A percentile compares a stretch with the other conserved stretches of the same genome.
These are phyloP conservation scores for Mrakia gelida DNA, from an alignment of 768 basidiomycete genomes.

Conservation along the genomic window DNA sequence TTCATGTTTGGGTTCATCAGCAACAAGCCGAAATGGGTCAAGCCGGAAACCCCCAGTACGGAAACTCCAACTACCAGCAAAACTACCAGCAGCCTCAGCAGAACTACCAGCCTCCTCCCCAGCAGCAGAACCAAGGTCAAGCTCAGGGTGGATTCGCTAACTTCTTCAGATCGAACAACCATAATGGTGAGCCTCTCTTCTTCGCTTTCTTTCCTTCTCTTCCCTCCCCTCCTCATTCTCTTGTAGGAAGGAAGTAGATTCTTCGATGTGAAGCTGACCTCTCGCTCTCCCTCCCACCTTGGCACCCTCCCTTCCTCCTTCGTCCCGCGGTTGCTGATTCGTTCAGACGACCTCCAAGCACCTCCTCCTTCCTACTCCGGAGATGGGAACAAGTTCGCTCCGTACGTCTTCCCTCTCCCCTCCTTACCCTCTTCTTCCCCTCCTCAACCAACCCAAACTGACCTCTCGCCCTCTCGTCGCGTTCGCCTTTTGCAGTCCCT, in stretches of 20 bases:
- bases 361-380: slow-evolving; percentile 9
- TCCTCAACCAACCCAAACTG: background rate
- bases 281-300: no score
- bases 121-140: background rate
- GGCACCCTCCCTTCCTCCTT: no score
- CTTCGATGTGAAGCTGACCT: no score
- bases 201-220: background rate
- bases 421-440: background rate
- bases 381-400: background rate
- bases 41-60: background rate
- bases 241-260: no score
- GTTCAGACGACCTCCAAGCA: background rate
- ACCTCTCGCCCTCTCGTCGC: background rate
- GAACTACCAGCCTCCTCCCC: background rate
- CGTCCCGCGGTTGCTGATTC: background rate
- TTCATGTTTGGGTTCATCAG: background rate
- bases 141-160: background rate
- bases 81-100: slow-evolving; percentile 2
- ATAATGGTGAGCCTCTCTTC: background rate
- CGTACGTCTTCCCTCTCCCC: background rate
- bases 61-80: background rate
- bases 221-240: background rate
- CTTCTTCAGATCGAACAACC: background rate
- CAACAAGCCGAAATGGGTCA: slow-evolving; percentile 15
- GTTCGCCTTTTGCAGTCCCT: background rate